Evolutionary conservation across 257 asterid genomes (phyloP), one percentile per base, ranked within the genome.

Genomic region (Capsicum baccatum): DNA sequence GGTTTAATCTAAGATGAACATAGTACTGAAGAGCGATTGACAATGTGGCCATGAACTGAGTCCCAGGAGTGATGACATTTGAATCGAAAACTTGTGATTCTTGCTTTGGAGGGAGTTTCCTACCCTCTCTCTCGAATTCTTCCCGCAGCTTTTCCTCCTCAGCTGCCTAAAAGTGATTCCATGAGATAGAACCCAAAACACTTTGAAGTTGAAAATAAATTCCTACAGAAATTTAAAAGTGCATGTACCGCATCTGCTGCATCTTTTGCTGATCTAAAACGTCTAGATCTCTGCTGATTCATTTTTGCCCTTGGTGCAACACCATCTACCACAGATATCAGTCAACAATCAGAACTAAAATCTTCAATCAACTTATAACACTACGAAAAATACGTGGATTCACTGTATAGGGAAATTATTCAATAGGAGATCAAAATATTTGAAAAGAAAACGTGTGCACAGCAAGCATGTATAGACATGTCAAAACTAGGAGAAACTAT

Each of bases 301-400:
- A 92, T 90, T 62, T 94, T 94, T 0, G 97, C 97, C 62, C 95
- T 87, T 2, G 97, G 95, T 37, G 96, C 96, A 55, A 91, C 96
- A 9, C 97, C 96, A 84, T 94, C 96, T 94, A 88, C 81, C 39
- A n/a, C 48, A 47, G 54, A 52, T 12, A 76, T 26, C 63, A 5
- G 33, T 78, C 66, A 33, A 26, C 8, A 78, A 54, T 3, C 33
- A 26, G 82, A 48, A 13, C 63, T 21, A 26, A 54, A 54, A 54
- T n/a, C 62, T 76, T 35, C 44, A 39, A 78, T 54, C 9, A 0
- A 33, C 82, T 33, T 54, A 76, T 78, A 33, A 14, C 44, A 14
- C 44, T 15, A 54, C 14, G 52, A 21, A 76, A 13, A 55, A 26
- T 76, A 26, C 26, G 63, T 15, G 5, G 44, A 39, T 39, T 76